Conservation (phyloP, 2,329 filamentous ascomycete species). For the Calonectria pteridis region DNA sequence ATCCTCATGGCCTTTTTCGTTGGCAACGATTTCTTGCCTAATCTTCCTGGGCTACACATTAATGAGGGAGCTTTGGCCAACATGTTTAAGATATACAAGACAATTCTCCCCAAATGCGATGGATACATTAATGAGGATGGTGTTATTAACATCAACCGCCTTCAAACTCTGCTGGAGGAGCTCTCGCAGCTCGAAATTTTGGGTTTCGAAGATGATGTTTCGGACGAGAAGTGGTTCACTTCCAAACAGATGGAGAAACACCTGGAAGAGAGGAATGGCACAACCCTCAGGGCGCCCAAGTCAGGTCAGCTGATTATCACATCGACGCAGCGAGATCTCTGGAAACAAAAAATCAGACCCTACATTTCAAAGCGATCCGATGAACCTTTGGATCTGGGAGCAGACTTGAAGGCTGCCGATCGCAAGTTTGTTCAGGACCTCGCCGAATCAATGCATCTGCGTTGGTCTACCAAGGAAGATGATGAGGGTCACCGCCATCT, state of each 20-base stretch:
- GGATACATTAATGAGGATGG: constrained; percentile 98
- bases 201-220: constrained; percentile 92
- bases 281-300: constrained; percentile 63
- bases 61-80: constrained; percentile 96
- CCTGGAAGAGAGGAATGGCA: constrained; percentile 67
- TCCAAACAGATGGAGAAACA: constrained; percentile 84
- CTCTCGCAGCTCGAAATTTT: constrained; percentile 89
- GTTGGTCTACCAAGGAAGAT: constrained; percentile 70
- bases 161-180: constrained; percentile 83
- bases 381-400: constrained; percentile 78
- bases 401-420: constrained; percentile 82
- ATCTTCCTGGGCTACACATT: constrained; percentile 95
- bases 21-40: constrained; percentile 98
- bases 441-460: constrained; percentile 71
- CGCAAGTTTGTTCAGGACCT: constrained; percentile 94
- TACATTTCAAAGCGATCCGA: constrained; percentile 79
- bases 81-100: constrained; percentile 98
- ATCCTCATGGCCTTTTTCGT: constrained; percentile 99
- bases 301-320: constrained; percentile 78
- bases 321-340: constrained; percentile 83
- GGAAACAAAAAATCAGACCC: constrained; percentile 82
- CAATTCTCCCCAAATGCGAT: constrained; percentile 85
- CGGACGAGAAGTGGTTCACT: constrained; percentile 92
- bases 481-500: constrained; percentile 67
- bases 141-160: constrained; percentile 86